phyloP scores from a whole-genome alignment of 2,329 filamentous ascomycete species.

The Colletotrichum agaves region DNA sequence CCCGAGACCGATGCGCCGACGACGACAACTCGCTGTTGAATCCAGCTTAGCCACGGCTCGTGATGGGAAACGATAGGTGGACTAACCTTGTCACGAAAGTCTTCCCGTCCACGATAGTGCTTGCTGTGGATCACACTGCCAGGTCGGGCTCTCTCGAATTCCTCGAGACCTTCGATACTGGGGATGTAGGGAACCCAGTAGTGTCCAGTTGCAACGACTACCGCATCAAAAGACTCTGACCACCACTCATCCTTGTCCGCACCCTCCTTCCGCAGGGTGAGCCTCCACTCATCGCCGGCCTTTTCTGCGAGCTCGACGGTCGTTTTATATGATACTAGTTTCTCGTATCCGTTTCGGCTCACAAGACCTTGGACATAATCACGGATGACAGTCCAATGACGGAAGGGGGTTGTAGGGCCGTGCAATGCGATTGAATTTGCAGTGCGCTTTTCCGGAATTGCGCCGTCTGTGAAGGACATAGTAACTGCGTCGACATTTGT shows the following conservation, averaged over 20 bases:
- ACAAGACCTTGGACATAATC: constrained; percentile 65
- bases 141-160: constrained; percentile 56
- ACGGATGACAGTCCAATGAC: constrained; percentile 68
- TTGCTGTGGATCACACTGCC: constrained; percentile 67
- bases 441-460: constrained; percentile 55
- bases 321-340: constrained; percentile 65
- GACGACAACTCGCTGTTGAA: constrained; percentile 64
- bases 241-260: constrained; percentile 66
- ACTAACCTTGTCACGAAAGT: constrained; percentile 57
- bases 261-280: constrained; percentile 59
- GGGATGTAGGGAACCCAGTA: constrained; percentile 69
- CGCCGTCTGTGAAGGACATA: constrained; percentile 70
- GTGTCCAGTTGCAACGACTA: constrained; percentile 70
- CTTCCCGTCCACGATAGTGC: constrained; percentile 59
- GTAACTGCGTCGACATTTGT: constrained; percentile 69
- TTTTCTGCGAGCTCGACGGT: constrained; percentile 70
- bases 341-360: constrained; percentile 62
- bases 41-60: background rate
- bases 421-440: constrained; percentile 52
- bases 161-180: constrained; percentile 58
- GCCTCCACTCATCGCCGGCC: constrained; percentile 59
- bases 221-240: constrained; percentile 70
- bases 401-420: constrained; percentile 68
- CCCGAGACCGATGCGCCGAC: constrained; percentile 74
- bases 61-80: background rate